Evolutionary conservation across 306 rosid genomes (phyloP), one percentile per base, ranked within the genome.

Genomic region (Psophocarpus tetragonolobus): DNA sequence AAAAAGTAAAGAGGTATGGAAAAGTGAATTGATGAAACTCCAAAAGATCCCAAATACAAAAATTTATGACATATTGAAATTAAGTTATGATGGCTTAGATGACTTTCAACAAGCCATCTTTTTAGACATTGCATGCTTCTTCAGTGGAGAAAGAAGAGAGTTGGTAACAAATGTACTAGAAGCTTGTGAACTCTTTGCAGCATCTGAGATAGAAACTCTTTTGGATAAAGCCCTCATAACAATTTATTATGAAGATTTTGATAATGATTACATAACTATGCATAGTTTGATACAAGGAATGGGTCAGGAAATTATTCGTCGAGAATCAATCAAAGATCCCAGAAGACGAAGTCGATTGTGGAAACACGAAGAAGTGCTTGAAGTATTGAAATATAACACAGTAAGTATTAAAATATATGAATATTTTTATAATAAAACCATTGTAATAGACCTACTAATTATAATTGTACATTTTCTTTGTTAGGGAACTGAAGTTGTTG

Each of bases 281-380:
- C 80, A 78, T 54, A 80, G 45, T 9, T 14, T 71, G 33, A 23
- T 80, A 35, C 62, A 76, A 1, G 8, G 47, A 47, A 42, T 76
- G 58, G 87, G 82, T 3, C 20, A 24, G 6, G 41, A 18, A 5
- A 69, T 84, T 51, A 60, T 83, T 53, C 68, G 4, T 10, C 23
- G 3, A 17, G 33, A 82, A 42, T 42, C 42, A 0, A 5, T 8
- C 20, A 10, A 60, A n/a, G 61, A 70, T 5, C 41, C 51, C 11
- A 68, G 76, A 1, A 53, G 58, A 32, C 36, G 67, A 26, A 75
- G 79, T 68, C 64, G 76, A 44, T 1, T 84, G 9, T 80, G 76
- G 76, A 14, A 12, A 23, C 60, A 1, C 33, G 36, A 30, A 12
- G 82, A 70, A 36, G 44, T 68, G 8, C 1, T 0, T 17, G 26